Base-by-base conservation (phyloP, 495 filamentous ascomycete genomes). In the Neurospora intermedia region DNA sequence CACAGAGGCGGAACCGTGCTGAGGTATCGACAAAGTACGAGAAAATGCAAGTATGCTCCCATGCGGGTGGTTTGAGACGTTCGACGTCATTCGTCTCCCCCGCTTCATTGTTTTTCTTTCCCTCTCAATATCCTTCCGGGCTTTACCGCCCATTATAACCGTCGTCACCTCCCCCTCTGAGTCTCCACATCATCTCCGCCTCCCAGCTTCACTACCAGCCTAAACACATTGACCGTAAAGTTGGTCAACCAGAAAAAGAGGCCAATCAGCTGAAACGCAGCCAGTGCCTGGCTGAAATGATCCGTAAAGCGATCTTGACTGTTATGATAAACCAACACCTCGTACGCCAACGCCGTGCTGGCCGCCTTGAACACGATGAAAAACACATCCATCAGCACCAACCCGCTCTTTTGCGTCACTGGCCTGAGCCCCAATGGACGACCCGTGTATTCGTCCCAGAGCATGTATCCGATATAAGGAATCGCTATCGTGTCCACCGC, bases 351-450 rank as follows among this genome's bases (percentile, higher is more conserved):
- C 69, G 92, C 91, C 46, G 97, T 83, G 81, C 97, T 98, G 59
- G 94, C 93, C 2, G 94, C 92, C 79, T 97, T 93, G 81, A 99
- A 97, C 39, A 98, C 93, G 75, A 99, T 96, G 80, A 99, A 99
- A 79, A 97, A 88, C 4, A 98, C 86, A 82, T 99, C 96, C 73
- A 97, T 87, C 72, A 99, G 88, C 70, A 97, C 87, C 72, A 99
- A 87, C 27, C 91, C 88, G 76, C 97, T 91, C 78, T 98, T 98
- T 27, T 93, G 90, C 43, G 88, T 90, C 3, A 93, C 89, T 7
- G 89, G 89, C 39, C 96, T 91, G 72, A 99, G 84, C 6, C 96
- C 96, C 42, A 99, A 84, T 5, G 96, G 96, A 78, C 97, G 96
- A 20, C 93, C 90, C 5, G 93, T 94, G 81, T 97, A 98, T 81